Conservation (phyloP, 805 yeast species). For the Candida adriatica region DNA sequence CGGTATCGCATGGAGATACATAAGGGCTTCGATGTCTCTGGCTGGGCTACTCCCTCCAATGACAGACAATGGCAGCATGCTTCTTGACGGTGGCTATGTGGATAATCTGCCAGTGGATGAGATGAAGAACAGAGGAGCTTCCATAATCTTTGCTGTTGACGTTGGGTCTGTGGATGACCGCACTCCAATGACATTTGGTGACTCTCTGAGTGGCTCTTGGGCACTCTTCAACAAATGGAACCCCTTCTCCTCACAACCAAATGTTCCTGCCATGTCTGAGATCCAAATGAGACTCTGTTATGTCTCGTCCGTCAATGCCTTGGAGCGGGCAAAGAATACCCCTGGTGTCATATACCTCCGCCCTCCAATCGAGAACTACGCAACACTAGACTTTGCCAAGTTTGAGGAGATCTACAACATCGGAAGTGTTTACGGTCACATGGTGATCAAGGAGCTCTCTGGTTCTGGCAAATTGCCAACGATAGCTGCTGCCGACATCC, state of each 20-base stretch:
- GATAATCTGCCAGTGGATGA: slow-evolving; percentile 90
- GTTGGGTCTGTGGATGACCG: slow-evolving; percentile 94
- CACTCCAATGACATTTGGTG: slow-evolving; percentile 87
- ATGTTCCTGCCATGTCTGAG: slow-evolving; percentile 91
- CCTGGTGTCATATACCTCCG: slow-evolving; percentile 83
- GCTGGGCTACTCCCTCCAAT: slow-evolving; percentile 91
- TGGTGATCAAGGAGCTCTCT: slow-evolving; percentile 45
- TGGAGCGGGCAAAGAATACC: slow-evolving; percentile 77
- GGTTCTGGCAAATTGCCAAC: slow-evolving; percentile 49
- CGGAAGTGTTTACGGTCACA: slow-evolving; percentile 69
- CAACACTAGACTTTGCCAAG: slow-evolving; percentile 86
- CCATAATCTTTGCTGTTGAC: slow-evolving; percentile 83
- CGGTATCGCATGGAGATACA: slow-evolving; percentile 94
- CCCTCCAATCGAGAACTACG: slow-evolving; percentile 91
- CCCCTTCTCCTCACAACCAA: slow-evolving; percentile 81
- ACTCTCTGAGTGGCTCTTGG: slow-evolving; percentile 89
- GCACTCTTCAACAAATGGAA: slow-evolving; percentile 81
- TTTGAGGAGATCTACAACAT: slow-evolving; percentile 84
- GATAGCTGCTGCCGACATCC: slow-evolving; percentile 45
- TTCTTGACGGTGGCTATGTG: slow-evolving; percentile 92
- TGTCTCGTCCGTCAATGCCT: slow-evolving; percentile 90
- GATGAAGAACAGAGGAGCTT: slow-evolving; percentile 87
- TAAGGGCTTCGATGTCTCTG: slow-evolving; percentile 92
- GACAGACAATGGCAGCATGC: slow-evolving; percentile 85
- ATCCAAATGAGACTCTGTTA: slow-evolving; percentile 90